A percentile compares a stretch with the other conserved stretches of the same genome.
Evolutionary conservation across 2,329 filamentous ascomycete genomes (phyloP).

Genomic region (Nothomitra cinnamomea): DNA sequence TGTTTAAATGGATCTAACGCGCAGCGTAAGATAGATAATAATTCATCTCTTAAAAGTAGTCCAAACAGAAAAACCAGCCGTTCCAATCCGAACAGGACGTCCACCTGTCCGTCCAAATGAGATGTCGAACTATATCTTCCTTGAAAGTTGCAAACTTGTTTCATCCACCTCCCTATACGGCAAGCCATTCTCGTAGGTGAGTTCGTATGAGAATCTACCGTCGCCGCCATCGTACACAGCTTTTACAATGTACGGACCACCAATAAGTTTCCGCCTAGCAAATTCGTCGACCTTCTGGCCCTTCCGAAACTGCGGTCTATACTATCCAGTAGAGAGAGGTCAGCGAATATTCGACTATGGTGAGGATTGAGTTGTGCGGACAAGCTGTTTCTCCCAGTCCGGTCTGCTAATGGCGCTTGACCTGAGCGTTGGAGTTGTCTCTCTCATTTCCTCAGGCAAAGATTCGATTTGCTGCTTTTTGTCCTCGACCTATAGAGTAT

Average conservation of each 20-base stretch:
- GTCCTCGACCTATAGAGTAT: too few relatives aligned
- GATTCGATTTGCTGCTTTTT: too few relatives aligned
- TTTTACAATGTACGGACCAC: background rate
- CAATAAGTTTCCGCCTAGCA: background rate
- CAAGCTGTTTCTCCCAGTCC: background rate
- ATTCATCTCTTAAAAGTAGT: too few relatives aligned
- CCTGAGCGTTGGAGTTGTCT: background rate
- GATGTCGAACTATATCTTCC: too few relatives aligned
- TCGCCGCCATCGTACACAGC: background rate
- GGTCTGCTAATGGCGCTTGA: background rate
- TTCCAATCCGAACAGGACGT: too few relatives aligned
- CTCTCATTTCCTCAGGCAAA: background rate
- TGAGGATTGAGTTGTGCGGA: background rate
- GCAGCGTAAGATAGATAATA: too few relatives aligned
- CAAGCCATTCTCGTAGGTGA: background rate
- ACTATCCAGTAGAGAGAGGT: background rate
- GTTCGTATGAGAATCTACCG: background rate
- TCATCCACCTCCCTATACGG: background rate
- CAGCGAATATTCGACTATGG: too few relatives aligned
- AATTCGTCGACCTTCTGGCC: background rate
- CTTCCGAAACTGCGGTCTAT: background rate
- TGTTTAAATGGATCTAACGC: too few relatives aligned
- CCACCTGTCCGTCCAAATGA: too few relatives aligned
- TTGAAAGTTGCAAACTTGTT: background rate
- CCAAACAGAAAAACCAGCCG: too few relatives aligned